These are phyloP conservation scores for Arabis hirsuta DNA, from an alignment of 345 rosid genomes.

Conservation along the genomic window DNA sequence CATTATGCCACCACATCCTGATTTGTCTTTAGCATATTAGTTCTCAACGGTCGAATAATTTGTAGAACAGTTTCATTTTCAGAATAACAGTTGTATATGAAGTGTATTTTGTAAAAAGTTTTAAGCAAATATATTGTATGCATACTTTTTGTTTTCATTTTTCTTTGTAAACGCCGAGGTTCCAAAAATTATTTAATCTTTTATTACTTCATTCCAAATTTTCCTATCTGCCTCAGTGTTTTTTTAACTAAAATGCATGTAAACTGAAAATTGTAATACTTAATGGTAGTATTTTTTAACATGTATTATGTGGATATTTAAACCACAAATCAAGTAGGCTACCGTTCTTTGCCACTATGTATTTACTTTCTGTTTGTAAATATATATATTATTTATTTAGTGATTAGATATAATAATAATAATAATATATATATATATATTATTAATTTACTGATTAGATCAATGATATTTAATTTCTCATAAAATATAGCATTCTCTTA, in stretches of 20 bases:
- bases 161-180: not conserved
- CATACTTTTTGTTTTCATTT: not conserved
- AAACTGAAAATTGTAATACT: too few species aligned
- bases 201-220: not conserved
- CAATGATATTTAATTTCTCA: not conserved
- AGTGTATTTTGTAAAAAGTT: not conserved
- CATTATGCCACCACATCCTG: slow-evolving; percentile 13
- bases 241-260: not conserved
- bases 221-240: not conserved
- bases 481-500: not conserved
- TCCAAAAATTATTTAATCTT: not conserved
- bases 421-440: not conserved
- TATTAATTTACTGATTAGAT: not conserved
- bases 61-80: not conserved
- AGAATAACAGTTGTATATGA: slow-evolving; percentile 16
- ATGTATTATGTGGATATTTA: too few species aligned
- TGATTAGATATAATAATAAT: too few species aligned
- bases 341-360: too few species aligned
- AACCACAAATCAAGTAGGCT: too few species aligned
- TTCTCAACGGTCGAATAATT: slow-evolving; percentile 23
- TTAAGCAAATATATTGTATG: not conserved
- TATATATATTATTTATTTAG: too few species aligned
- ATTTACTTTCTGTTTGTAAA: not conserved
- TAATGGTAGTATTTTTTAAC: too few species aligned
- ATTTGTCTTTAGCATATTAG: slow-evolving; percentile 23